A percentile compares a stretch with the other conserved stretches of the same genome.
Conservation (phyloP, 345 rosid species). For the Capsella bursapastoris region DNA sequence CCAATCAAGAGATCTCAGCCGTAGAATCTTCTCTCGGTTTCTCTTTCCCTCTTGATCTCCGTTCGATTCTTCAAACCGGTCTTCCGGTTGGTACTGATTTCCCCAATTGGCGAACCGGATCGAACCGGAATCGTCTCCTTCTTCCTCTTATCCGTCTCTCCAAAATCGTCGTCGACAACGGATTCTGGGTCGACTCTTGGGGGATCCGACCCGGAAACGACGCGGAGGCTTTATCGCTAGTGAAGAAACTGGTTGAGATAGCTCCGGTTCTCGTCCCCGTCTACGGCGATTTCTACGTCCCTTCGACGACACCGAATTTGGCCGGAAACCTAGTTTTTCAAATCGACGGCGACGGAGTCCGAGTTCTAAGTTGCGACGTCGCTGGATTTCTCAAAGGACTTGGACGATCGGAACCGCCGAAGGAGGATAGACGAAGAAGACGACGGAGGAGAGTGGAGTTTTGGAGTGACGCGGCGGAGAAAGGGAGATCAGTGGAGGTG, state of each 20-base stretch:
- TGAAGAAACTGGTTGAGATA: conserved; percentile 31
- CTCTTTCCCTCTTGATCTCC: conserved; percentile 88
- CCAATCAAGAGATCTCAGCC: conserved; percentile 61
- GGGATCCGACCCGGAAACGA: conserved; percentile 52
- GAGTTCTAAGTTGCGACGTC: conserved; percentile 65
- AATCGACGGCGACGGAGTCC: conserved; percentile 56
- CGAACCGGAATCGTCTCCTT: conserved; percentile 54
- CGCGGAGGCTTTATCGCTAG: conserved; percentile 42
- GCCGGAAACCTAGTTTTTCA: conserved; percentile 81
- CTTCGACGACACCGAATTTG: conserved; percentile 54
- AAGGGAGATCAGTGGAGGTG: conserved; percentile 45
- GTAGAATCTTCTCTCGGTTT: conserved; percentile 64
- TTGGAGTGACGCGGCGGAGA: conserved; percentile 84
- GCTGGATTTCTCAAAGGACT: conserved; percentile 61
- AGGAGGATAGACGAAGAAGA: conserved; percentile 27
- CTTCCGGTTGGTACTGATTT: conserved; percentile 71
- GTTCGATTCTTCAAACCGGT: conserved; percentile 78
- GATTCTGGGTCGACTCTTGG: conserved; percentile 84
- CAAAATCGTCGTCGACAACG: conserved; percentile 50
- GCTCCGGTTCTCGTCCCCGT: conserved; percentile 78
- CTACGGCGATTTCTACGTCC: conserved; percentile 63
- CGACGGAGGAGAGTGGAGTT: conserved; percentile 60
- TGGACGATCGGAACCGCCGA: conserved; percentile 47
- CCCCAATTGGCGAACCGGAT: conserved; percentile 84
- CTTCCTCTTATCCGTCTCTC: conserved; percentile 57